Evolutionary conservation across 805 yeast genomes (phyloP), one percentile per base, ranked within the genome.

Genomic region (Metschnikowia bowlesiae): DNA sequence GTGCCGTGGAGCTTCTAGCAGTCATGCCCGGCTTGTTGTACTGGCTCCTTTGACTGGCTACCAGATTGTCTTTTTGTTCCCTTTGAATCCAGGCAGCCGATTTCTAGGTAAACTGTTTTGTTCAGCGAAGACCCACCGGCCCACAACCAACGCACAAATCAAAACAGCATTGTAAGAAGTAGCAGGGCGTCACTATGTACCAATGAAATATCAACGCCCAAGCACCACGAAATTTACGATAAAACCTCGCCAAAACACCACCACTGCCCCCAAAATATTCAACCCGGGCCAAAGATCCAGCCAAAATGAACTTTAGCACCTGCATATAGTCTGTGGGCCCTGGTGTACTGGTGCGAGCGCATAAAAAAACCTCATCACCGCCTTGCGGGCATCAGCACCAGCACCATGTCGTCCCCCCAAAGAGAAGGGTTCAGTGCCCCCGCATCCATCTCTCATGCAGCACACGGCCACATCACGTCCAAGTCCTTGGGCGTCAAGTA

Each of bases 361-460:
- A 4, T n/a, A n/a, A 45, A 45, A 16, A 45, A 38, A 16, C 16
- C 51, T 33, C 18, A 30, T 40, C 44, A 30, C 32, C 48, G 5
- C n/a, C 9, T 37, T 1, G 13, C 13, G 8, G 13, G 9, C 46
- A 22, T 10, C 51, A 11, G 9, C 47, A 10, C 37, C 35, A 26
- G 32, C 47, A 39, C 5, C 29, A 74, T 73, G 77, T 69, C 78
- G 45, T 71, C 76, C 52, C 73, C 71, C 65, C 81, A 79, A 65
- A 88, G 91, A 80, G 96, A 88, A 82, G 95, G 95, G 55, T 88
- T 88, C 69, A 83, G 84, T 54, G 88, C 89, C 56, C 94, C 95
- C 59, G 76, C 87, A 44, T 84, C 87, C 50, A 78, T 83, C 52
- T 79, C 83, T 39, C 74, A 78, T 54, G 90, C 88, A 62, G 91